Conservation (phyloP, 2,329 filamentous ascomycete genomes). For the Rugonectria rugulosa region DNA sequence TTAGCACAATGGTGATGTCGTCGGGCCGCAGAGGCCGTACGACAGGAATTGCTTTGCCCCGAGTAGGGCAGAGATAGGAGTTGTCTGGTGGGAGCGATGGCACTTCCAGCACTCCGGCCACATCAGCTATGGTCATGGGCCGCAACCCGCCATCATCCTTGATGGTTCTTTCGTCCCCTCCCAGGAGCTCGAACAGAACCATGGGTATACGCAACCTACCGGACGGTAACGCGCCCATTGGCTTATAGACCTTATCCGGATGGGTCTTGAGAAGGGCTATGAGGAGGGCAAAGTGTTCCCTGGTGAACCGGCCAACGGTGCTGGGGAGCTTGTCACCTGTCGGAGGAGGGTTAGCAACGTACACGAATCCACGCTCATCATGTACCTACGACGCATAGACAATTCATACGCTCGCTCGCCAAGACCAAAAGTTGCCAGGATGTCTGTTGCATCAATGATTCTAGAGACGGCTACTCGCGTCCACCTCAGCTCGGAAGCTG, state of each 20-base stretch:
- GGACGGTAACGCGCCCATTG: background rate
- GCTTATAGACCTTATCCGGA: background rate
- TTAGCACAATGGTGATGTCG: background rate
- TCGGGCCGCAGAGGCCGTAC: background rate
- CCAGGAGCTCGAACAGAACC: background rate
- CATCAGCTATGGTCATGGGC: background rate
- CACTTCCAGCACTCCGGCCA: background rate
- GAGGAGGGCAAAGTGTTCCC: conserved; percentile 1
- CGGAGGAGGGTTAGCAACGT: background rate
- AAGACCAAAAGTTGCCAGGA: background rate
- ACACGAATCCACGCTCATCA: background rate
- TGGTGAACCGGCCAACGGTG: background rate
- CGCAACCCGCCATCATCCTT: background rate
- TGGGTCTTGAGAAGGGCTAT: background rate
- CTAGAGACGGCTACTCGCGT: background rate
- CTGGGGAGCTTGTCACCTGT: background rate
- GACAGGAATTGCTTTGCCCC: background rate
- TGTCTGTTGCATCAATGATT: background rate
- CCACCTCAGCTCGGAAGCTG: background rate
- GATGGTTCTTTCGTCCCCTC: background rate
- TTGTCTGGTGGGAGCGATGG: background rate
- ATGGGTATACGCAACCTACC: background rate
- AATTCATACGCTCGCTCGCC: background rate
- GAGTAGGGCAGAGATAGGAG: background rate
- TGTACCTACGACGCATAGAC: conserved; percentile 1